These are phyloP conservation scores for Suillus tomentosus DNA, from an alignment of 768 basidiomycete species.

Conservation along the genomic window DNA sequence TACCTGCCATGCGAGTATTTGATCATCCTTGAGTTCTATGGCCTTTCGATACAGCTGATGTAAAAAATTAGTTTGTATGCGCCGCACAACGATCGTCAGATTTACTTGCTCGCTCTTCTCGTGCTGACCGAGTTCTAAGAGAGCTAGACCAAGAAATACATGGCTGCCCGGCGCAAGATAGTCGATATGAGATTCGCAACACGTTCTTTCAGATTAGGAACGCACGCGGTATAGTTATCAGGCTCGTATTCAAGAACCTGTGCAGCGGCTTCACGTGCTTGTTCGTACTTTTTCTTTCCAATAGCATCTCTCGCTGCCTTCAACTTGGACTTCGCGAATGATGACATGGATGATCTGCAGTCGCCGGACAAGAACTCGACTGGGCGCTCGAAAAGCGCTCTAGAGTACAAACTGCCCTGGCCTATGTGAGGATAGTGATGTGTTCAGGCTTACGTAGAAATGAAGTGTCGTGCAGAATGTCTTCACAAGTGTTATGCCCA, in stretches of 20 bases:
- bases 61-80: conserved; percentile 21
- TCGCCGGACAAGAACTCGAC: conserved; percentile 10
- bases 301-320: conserved; percentile 79
- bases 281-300: conserved; percentile 69
- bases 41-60: conserved; percentile 82
- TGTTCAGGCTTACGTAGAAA: not conserved
- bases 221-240: conserved; percentile 87
- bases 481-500: conserved; percentile 2
- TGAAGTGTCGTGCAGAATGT: not conserved
- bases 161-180: conserved; percentile 48
- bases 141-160: conserved; percentile 83
- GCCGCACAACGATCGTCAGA: conserved; percentile 31
- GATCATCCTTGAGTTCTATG: conserved; percentile 63
- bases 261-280: conserved; percentile 65
- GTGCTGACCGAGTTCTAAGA: conserved; percentile 69
- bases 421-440: not conserved
- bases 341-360: conserved; percentile 30
- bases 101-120: conserved; percentile 86
- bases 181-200: conserved; percentile 3
- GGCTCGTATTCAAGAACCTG: conserved; percentile 75
- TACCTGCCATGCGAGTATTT: conserved; percentile 86
- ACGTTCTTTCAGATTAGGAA: conserved; percentile 24
- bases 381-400: not conserved
- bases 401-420: not conserved
- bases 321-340: conserved; percentile 68